Base-by-base conservation (phyloP, 2,329 filamentous ascomycete species). In the Fusarium burgessii region DNA sequence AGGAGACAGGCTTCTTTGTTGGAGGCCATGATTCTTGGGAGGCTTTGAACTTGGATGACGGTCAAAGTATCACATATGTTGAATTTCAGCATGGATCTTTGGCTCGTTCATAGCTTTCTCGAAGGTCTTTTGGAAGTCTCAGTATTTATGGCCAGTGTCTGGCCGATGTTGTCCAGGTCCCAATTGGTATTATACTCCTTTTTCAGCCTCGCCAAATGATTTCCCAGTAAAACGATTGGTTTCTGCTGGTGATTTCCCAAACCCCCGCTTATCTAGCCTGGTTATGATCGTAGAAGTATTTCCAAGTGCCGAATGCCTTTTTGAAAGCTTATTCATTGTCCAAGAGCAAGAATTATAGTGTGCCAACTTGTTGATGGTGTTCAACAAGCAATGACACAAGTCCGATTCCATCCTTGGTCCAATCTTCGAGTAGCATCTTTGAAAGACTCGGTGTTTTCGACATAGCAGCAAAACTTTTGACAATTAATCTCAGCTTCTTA, bases 1-100 rank as follows among this genome's bases (percentile, higher is more conserved):
- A 76, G 54, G 25, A 62, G 73, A 27, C 72, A 74, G 3, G 72
- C 68, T 17, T 72, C 62, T 18, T 74, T 76, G 42, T 59, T 72
- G 2, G 68, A 68, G n/a, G 67, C 63, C 15, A 76, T 72, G 2
- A 76, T 32, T 35, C 74, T 51, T 2, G 73, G 70, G 7, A n/a
- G 58, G 62, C 4, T 17, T 46, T 20, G 54, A 40, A 18, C n/a
- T 36, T 42, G 29, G 40, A 14, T 58, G 58, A 20, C 45, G 36
- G 6, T 70, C 58, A 3, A 74, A 41, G 27, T 76, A 58, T 57
- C 70, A 72, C 3, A 70, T 43, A 18, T 75, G 70, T 45, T 75
- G 73, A 7, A 75, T 68, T 49, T 76, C 74, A 12, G 73, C 71
- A 33, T 76, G 71, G 8, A 75, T 52, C 35, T 56, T 74, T 5